Conservation (phyloP, 192 early-diverging fungal genomes). For the Rhizophagus prolifer region DNA sequence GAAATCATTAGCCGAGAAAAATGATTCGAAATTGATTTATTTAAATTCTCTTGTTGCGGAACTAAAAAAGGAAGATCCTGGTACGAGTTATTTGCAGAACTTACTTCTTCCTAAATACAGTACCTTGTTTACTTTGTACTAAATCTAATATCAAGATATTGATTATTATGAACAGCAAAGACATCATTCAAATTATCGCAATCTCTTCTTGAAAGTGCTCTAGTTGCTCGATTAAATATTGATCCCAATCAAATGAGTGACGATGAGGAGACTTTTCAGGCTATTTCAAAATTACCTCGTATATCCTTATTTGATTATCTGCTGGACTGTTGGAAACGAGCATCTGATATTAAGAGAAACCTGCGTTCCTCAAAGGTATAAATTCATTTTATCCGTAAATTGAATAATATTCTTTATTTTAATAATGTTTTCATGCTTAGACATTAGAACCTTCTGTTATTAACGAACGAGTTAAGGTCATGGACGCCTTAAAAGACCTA, state of each 20-base stretch:
- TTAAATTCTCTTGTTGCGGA: conserved; percentile 35
- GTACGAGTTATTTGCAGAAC: not conserved
- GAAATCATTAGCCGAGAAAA: conserved; percentile 31
- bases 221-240: conserved; percentile 69
- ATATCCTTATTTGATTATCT: conserved; percentile 62
- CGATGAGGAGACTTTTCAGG: conserved; percentile 31
- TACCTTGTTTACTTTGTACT: not conserved
- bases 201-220: conserved; percentile 61
- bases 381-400: not conserved
- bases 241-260: conserved; percentile 49
- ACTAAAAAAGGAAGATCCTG: conserved; percentile 38
- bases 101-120: not conserved
- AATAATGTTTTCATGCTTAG: conserved; percentile 15
- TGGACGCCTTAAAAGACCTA: conserved; percentile 60
- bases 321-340: conserved; percentile 59
- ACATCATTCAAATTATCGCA: conserved; percentile 50
- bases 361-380: conserved; percentile 53
- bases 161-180: not conserved
- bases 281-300: conserved; percentile 36
- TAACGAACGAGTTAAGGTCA: conserved; percentile 53
- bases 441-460: conserved; percentile 56
- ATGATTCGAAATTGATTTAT: conserved; percentile 35
- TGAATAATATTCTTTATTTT: conserved; percentile 15
- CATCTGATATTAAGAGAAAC: conserved; percentile 50
- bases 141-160: conserved; percentile 34